Conservation (phyloP, 2,329 filamentous ascomycete genomes). For the Fusarium liriodendri region DNA sequence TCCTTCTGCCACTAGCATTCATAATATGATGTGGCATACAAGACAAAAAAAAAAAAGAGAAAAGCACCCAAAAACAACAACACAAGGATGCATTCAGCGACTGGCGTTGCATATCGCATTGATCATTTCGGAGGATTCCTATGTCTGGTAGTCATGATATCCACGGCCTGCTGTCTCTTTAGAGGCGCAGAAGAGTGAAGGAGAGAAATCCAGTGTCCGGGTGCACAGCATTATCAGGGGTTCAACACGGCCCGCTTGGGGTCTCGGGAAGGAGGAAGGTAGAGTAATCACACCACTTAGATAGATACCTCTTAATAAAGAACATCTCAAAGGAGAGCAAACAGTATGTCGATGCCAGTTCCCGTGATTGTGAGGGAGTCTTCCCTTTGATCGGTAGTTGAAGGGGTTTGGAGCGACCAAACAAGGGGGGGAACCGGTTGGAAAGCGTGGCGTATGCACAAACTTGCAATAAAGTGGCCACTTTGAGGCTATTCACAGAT, state of each 20-base stretch:
- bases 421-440: neutral
- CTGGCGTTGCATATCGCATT: slow-evolving; percentile 17
- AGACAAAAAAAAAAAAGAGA: neutral
- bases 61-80: neutral
- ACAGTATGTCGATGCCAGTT: neutral
- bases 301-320: slow-evolving; percentile 13
- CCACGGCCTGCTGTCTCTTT: slow-evolving; percentile 2
- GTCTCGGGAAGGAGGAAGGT: neutral
- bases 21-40: slow-evolving; percentile 7
- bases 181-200: neutral
- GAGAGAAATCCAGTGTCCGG: neutral
- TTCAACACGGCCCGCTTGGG: slow-evolving; percentile 2
- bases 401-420: neutral
- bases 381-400: neutral
- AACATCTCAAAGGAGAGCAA: neutral
- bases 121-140: slow-evolving; percentile 1
- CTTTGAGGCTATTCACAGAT: slow-evolving; percentile 13
- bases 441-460: neutral
- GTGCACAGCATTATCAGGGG: slow-evolving; percentile 6
- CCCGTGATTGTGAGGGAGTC: neutral
- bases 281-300: slow-evolving; percentile 4
- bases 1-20: slow-evolving; percentile 30
- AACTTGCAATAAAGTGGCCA: neutral
- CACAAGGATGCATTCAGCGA: slow-evolving; percentile 21
- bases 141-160: slow-evolving; percentile 22